These are phyloP conservation scores for Tolypocladium sp. DNA, from an alignment of 2,329 filamentous ascomycete genomes.

Conservation along the genomic window DNA sequence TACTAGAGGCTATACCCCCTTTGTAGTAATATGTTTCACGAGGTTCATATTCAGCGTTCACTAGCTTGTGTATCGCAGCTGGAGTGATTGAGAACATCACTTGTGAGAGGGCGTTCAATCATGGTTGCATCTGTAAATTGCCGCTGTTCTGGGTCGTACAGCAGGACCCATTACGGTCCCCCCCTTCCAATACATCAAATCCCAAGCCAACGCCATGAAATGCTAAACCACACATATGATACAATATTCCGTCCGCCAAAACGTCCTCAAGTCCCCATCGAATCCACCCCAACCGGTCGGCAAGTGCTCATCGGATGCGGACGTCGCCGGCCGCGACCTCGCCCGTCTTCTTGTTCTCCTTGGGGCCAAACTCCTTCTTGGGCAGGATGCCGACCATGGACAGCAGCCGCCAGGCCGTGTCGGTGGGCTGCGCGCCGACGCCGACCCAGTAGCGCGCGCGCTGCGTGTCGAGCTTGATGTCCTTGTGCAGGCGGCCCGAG, in stretches of 20 bases:
- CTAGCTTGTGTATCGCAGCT: too few relatives aligned
- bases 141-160: background rate
- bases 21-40: background rate
- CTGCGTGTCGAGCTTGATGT: constrained; percentile 74
- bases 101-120: background rate
- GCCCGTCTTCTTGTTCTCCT: constrained; percentile 13
- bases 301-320: constrained; percentile 15
- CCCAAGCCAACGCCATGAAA: constrained; percentile 17
- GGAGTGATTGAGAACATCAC: background rate
- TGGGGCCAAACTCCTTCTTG: constrained; percentile 26
- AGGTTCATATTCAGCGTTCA: background rate
- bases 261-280: background rate
- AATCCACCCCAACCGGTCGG: background rate
- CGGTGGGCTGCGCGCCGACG: constrained; percentile 89
- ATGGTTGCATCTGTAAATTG: background rate
- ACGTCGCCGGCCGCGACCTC: constrained; percentile 16
- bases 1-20: background rate
- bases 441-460: constrained; percentile 93
- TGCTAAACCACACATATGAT: constrained; percentile 17
- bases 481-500: constrained; percentile 71
- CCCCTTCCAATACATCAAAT: background rate
- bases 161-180: too few relatives aligned
- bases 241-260: constrained; percentile 5
- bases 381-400: constrained; percentile 55
- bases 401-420: constrained; percentile 79